phyloP scores from a whole-genome alignment of 2,329 filamentous ascomycete genomes.

The Aspergillus tanneri region DNA sequence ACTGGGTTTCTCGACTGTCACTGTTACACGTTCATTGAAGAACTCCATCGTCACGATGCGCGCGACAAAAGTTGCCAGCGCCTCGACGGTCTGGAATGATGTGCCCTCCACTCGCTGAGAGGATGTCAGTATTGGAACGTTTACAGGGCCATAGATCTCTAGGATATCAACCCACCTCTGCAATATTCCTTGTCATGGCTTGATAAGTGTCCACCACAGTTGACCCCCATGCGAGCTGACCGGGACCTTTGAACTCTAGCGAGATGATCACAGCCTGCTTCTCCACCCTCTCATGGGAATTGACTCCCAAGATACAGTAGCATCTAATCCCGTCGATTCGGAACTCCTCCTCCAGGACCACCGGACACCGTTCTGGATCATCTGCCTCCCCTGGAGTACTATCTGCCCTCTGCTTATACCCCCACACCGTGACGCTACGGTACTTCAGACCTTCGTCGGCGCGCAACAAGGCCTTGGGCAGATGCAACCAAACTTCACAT shows the following conservation, averaged over 20 bases:
- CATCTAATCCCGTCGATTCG: constrained; percentile 45
- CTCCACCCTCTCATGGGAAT: constrained; percentile 52
- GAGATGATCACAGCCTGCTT: constrained; percentile 50
- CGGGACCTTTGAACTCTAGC: constrained; percentile 37
- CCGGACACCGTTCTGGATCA: constrained; percentile 27
- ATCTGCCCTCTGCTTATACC: constrained; percentile 29
- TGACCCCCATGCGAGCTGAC: constrained; percentile 33
- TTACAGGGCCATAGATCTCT: background rate
- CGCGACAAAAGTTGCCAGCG: constrained; percentile 50
- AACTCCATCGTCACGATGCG: constrained; percentile 48
- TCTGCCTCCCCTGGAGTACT: constrained; percentile 14
- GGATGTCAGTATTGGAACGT: constrained; percentile 2
- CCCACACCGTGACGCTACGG: constrained; percentile 36
- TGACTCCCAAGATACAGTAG: constrained; percentile 53
- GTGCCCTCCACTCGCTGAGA: constrained; percentile 47
- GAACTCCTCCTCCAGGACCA: constrained; percentile 40
- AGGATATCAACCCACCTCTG: constrained; percentile 32
- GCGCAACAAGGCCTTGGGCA: constrained; percentile 48
- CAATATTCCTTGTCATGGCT: constrained; percentile 39
- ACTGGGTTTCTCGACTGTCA: constrained; percentile 51
- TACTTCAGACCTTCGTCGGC: constrained; percentile 45
- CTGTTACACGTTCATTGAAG: constrained; percentile 47
- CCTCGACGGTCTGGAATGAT: constrained; percentile 52
- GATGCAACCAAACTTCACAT: constrained; percentile 40
- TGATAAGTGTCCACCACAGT: constrained; percentile 41